Evolutionary conservation across 2,329 filamentous ascomycete genomes (phyloP).

Genomic region (Aspergillus tamarii): DNA sequence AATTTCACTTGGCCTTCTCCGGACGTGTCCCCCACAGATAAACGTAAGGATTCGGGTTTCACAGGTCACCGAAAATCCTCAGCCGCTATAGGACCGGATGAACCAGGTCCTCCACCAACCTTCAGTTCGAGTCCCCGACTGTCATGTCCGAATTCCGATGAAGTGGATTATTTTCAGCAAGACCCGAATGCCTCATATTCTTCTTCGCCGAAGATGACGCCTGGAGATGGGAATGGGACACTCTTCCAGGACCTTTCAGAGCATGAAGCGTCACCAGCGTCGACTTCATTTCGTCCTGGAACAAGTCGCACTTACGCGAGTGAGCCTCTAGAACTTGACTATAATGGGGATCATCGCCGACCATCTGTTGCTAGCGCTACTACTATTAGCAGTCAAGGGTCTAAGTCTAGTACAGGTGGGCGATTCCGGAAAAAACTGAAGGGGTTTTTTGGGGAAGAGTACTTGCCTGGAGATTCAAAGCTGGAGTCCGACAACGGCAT

Average conservation of each 20-base stretch:
- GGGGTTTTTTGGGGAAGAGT: conserved; percentile 91
- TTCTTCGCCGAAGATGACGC: conserved; percentile 30
- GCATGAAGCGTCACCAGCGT: conserved; percentile 61
- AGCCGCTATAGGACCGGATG: conserved; percentile 33
- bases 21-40: conserved; percentile 42
- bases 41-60: conserved; percentile 37
- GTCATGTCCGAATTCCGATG: conserved; percentile 26
- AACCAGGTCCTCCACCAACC: conserved; percentile 28
- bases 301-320: conserved; percentile 56
- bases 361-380: conserved; percentile 88
- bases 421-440: conserved; percentile 79
- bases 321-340: conserved; percentile 65
- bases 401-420: conserved; percentile 71
- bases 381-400: conserved; percentile 83
- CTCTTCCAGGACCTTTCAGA: conserved; percentile 45
- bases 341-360: conserved; percentile 72
- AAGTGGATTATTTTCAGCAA: conserved; percentile 22
- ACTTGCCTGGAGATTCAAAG: conserved; percentile 61
- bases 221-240: conserved; percentile 34
- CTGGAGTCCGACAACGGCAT: conserved; percentile 74
- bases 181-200: conserved; percentile 38
- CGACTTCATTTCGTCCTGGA: conserved; percentile 67
- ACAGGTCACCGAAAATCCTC: conserved; percentile 40
- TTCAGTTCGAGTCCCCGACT: conserved; percentile 27
- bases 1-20: conserved; percentile 41